Evolutionary conservation across 2,329 filamentous ascomycete species (phyloP), one percentile per base, ranked within the genome.

Genomic region (Microcera coccophila): DNA sequence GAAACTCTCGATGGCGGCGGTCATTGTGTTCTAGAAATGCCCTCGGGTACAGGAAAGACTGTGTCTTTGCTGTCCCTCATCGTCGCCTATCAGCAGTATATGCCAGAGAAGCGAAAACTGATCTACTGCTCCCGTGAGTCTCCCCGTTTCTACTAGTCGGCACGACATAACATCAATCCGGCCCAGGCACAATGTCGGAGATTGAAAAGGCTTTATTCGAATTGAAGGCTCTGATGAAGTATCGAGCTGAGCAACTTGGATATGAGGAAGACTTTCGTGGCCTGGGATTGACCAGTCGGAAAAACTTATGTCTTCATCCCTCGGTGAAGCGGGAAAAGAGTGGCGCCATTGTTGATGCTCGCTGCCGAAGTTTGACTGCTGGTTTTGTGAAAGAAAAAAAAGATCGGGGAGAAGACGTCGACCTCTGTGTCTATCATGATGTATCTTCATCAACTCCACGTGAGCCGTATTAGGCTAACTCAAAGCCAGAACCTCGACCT

Each of bases 321-420:
- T 93, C 89, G 0, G 93, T 98, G 24, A 96, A 91, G 68, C 79
- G 89, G 42, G 93, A 98, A 66, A 98, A 97, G 73, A 97, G 90
- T 61, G 94, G 93, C 7, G 79, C 83, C 4, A 79, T 98, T 5
- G 93, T 98, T 35, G 93, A 98, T 72, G 88, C 94, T n/a, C 79
- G 90, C 52, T 98, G 93, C 69, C 82, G 93, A 63, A 95, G 90
- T 64, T 72, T 98, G 49, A 98, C 94, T 1, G 94, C 94, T 5
- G 90, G 91, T 3, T 98, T 98, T 63, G 87, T 98, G 49, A 95
- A 93, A 62, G 93, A 97, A 65, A 96, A 96, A 72, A 98, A 95
- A 64, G 89, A 95, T 39, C 83, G 85, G 41, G 93, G 93, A 12
- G 94, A 98, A 63, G 87, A 90, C 55, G 91, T 98, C 4, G 90